phyloP scores from a whole-genome alignment of 2,329 filamentous ascomycete genomes.

The Cephalotrichum gorgonifer region DNA sequence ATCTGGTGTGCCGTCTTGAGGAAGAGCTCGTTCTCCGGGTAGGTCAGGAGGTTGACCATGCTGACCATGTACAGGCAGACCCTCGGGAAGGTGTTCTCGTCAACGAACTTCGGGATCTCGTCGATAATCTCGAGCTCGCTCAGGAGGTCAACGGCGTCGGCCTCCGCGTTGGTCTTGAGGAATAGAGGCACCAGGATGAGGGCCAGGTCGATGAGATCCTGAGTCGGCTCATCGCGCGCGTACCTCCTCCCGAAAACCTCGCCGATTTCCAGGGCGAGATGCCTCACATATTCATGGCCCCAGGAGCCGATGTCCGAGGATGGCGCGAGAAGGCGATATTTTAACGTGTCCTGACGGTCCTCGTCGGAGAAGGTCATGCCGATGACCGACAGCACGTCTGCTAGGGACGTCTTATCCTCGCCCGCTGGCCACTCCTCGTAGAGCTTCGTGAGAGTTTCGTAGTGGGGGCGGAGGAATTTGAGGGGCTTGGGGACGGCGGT shows the following conservation, averaged over 20 bases:
- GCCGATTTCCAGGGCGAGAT: slow-evolving; percentile 90
- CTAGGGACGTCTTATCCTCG: slow-evolving; percentile 78
- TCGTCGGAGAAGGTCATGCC: slow-evolving; percentile 99
- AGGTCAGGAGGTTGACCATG: slow-evolving; percentile 96
- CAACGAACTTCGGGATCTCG: slow-evolving; percentile 76
- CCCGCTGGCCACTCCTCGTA: slow-evolving; percentile 84
- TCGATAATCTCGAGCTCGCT: slow-evolving; percentile 98
- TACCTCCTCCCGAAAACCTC: slow-evolving; percentile 85
- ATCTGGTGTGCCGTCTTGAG: slow-evolving; percentile 87
- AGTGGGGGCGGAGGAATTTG: slow-evolving; percentile 95
- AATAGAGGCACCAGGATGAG: slow-evolving; percentile 85
- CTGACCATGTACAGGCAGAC: slow-evolving; percentile 98
- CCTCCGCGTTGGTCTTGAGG: slow-evolving; percentile 93
- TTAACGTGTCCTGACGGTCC: slow-evolving; percentile 88
- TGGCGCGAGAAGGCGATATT: slow-evolving; percentile 83
- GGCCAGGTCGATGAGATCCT: slow-evolving; percentile 79
- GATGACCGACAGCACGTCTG: slow-evolving; percentile 92
- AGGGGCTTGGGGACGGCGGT: slow-evolving; percentile 96
- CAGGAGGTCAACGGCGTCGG: slow-evolving; percentile 92
- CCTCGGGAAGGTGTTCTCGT: slow-evolving; percentile 85
- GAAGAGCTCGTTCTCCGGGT: slow-evolving; percentile 94
- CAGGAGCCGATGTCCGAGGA: slow-evolving; percentile 90
- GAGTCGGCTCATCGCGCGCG: slow-evolving; percentile 70
- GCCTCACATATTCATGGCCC: slow-evolving; percentile 97
- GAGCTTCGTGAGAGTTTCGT: slow-evolving; percentile 74